phyloP scores from a whole-genome alignment of 257 asterid genomes.

The Solanum raphanifolium region DNA sequence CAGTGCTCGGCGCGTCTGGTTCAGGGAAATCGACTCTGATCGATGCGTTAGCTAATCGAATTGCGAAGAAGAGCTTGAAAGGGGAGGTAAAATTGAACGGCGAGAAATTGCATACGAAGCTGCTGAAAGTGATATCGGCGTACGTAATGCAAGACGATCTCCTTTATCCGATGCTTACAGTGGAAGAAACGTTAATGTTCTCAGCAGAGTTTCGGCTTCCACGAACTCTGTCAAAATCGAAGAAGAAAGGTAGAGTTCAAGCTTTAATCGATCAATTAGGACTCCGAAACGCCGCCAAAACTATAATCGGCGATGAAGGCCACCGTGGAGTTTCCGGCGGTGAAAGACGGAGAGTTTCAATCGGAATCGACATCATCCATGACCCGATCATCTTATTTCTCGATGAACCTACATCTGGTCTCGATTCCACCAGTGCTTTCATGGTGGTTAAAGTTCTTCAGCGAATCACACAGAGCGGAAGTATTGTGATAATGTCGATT shows the following conservation, averaged over 20 bases:
- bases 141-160: constrained; percentile 12
- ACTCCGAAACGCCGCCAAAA: constrained; percentile 11
- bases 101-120: constrained; percentile 17
- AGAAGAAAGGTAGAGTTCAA: constrained; percentile 13
- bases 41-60: constrained; percentile 38
- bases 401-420: constrained; percentile 43
- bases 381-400: constrained; percentile 37
- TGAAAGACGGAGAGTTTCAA: constrained; percentile 37
- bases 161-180: background rate
- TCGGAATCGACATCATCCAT: constrained; percentile 34
- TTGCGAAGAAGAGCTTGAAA: constrained; percentile 26
- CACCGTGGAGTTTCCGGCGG: constrained; percentile 32
- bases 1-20: constrained; percentile 40
- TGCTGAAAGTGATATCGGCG: constrained; percentile 35
- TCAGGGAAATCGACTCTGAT: constrained; percentile 43
- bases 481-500: constrained; percentile 35
- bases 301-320: constrained; percentile 23
- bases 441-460: constrained; percentile 38
- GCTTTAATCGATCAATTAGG: constrained; percentile 20
- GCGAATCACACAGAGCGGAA: constrained; percentile 35
- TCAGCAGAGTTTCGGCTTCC: background rate
- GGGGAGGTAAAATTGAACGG: constrained; percentile 35
- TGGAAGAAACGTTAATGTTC: background rate
- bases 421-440: constrained; percentile 36
- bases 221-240: background rate